These are phyloP conservation scores for Gracilaria gracilis DNA, from an alignment of 23 red algal species.

Conservation along the genomic window DNA sequence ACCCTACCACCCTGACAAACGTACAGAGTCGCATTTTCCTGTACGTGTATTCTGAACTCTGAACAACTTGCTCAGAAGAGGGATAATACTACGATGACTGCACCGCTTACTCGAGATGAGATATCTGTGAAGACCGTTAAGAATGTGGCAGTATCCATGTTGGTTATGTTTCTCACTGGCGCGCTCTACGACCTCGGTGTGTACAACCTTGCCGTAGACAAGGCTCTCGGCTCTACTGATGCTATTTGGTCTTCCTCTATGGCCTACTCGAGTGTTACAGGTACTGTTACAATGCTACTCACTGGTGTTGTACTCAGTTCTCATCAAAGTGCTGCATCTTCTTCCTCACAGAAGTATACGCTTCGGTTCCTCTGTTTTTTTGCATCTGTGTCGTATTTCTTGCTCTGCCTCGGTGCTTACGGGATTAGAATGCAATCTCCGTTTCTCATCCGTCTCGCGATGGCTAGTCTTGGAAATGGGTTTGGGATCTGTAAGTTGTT, in stretches of 20 bases:
- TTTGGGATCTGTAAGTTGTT: conserved; percentile 35
- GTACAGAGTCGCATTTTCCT: too few species aligned
- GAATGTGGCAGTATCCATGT: conserved; percentile 18
- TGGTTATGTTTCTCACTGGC: conserved; percentile 20
- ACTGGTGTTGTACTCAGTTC: conserved; percentile 19
- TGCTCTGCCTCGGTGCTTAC: conserved; percentile 13
- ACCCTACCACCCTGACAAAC: too few species aligned
- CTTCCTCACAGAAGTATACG: conserved; percentile 16
- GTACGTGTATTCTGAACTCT: too few species aligned
- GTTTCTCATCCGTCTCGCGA: not conserved
- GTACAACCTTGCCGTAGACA: conserved; percentile 38
- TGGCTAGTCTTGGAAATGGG: conserved; percentile 19
- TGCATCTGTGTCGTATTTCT: not conserved
- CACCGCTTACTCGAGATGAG: not conserved
- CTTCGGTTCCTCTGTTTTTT: conserved; percentile 26
- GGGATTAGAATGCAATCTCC: not conserved
- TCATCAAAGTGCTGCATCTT: not conserved
- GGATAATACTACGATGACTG: too few species aligned
- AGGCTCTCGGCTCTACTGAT: not conserved
- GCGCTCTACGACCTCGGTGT: conserved; percentile 24
- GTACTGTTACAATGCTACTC: conserved; percentile 3
- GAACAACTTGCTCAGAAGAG: too few species aligned
- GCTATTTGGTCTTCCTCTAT: conserved; percentile 48
- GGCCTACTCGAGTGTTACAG: conserved; percentile 8
- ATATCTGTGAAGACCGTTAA: not conserved